Evolutionary conservation across 371 early-diverging fungal species (phyloP), one percentile per base, ranked within the genome.

Genomic region (Rhizopus microsporus): DNA sequence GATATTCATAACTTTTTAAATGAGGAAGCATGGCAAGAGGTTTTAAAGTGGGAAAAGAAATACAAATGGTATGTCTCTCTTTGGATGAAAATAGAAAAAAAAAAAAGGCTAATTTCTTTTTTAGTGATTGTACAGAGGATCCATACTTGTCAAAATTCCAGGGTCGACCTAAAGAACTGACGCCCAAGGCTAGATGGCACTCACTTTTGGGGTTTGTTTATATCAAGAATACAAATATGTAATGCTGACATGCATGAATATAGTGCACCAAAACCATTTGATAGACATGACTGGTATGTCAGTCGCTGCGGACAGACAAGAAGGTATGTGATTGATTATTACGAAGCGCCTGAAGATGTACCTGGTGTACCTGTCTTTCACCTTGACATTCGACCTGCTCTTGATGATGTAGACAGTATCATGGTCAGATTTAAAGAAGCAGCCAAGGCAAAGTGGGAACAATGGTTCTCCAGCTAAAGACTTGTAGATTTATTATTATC

Each of bases 1-100:
- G 88, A 92, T 64, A 96, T 98, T 63, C 99, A 98, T 75, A 98
- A 98, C 72, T 91, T 93, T 60, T 80, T 98, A 67, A 98, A 98
- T 64, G 98, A 98, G 68, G 91, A 87, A 45, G 92, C 92, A 37
- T 98, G 99, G 99, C 68, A 80, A 15, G 89, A 97, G 63, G 93
- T 98, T 29, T 66, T 93, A 51, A 89, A 92, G 65, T 97, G 97
- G 96, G 99, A 98, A 68, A 59, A 71, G 6, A 82, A 87, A 67
- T 84, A 85, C 58, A 70, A 86, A 52, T 85, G 84, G 90, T 91
- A 81, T 57, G 77, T 50, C 7, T 15, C 15, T 16, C 12, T 51
- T 12, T 52, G 16, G 2, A 56, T 3, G 7, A 45, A 39, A 13
- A 38, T n/a, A 32, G 16, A 35, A 13, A 34, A 29, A 10, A 23